These are phyloP conservation scores for Rosa chinensis DNA, from an alignment of 306 rosid genomes.

Conservation along the genomic window DNA sequence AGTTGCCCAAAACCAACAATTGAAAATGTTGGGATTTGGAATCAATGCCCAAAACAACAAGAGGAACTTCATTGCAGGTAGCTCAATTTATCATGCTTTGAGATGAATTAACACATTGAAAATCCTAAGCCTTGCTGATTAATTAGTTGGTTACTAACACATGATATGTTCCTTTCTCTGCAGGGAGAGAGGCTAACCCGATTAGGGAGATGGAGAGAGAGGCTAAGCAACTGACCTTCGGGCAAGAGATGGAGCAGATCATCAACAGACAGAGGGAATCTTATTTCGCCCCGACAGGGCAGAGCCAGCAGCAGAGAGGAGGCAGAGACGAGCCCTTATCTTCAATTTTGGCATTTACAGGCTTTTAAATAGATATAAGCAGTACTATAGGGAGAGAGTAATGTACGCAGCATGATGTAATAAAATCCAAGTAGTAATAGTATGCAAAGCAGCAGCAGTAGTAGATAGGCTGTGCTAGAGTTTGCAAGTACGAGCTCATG, in stretches of 20 bases:
- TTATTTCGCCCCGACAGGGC: slow-evolving; percentile 19
- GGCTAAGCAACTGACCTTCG: slow-evolving; percentile 34
- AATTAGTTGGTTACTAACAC: not conserved
- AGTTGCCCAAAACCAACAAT: slow-evolving; percentile 15
- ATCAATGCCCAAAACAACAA: slow-evolving; percentile 29
- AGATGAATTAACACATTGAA: not conserved
- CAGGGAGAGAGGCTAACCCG: slow-evolving; percentile 26
- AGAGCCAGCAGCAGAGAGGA: not conserved
- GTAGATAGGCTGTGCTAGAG: slow-evolving; percentile 2
- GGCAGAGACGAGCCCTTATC: slow-evolving; percentile 1
- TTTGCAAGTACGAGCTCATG: not conserved
- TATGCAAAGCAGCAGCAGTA: not conserved
- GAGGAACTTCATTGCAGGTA: slow-evolving; percentile 36
- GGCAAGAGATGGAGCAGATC: slow-evolving; percentile 30
- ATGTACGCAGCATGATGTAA: not conserved
- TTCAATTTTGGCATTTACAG: slow-evolving; percentile 19
- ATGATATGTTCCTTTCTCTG: not conserved
- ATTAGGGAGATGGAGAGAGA: slow-evolving; percentile 27
- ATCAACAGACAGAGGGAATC: slow-evolving; percentile 25
- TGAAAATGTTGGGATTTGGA: slow-evolving; percentile 32
- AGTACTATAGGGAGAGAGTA: not conserved
- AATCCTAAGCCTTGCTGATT: not conserved
- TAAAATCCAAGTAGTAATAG: not conserved
- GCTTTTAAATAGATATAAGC: not conserved
- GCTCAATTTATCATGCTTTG: not conserved